phyloP scores from a whole-genome alignment of 345 rosid species.

The Citrus cavaleriei region DNA sequence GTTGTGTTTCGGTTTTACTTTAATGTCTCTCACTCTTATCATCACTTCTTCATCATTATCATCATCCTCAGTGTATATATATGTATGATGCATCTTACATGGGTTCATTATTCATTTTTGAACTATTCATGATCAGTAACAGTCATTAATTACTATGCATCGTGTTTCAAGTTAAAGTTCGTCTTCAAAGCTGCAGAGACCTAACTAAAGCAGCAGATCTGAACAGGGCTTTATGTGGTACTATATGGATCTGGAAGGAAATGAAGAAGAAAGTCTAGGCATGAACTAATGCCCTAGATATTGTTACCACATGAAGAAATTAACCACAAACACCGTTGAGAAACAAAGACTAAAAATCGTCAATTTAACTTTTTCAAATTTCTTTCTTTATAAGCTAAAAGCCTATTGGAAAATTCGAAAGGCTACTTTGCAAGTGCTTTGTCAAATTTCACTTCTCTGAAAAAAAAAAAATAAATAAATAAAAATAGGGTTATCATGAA shows the following conservation, averaged over 20 bases:
- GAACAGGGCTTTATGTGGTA: conserved; percentile 1
- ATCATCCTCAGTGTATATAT: not conserved
- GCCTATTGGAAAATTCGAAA: not conserved
- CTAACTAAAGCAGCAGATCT: conserved; percentile 5
- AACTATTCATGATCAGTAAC: too few relatives aligned
- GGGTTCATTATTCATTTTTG: not conserved
- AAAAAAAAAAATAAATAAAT: not conserved
- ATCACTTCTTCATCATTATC: conserved; percentile 57
- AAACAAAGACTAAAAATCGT: not conserved
- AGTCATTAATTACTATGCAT: not conserved
- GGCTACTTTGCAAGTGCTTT: not conserved
- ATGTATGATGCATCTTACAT: too few relatives aligned
- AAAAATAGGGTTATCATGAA: not conserved
- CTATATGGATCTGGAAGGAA: not conserved
- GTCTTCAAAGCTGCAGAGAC: not conserved
- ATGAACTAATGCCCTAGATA: conserved; percentile 4
- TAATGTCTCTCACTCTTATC: conserved; percentile 41
- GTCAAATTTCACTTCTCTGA: not conserved
- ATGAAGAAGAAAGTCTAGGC: conserved; percentile 9
- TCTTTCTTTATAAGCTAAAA: not conserved
- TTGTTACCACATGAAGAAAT: not conserved
- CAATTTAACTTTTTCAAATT: not conserved
- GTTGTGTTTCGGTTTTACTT: conserved; percentile 2
- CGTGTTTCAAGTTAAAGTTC: not conserved
- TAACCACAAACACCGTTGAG: conserved; percentile 8